Conservation (phyloP, 257 asterid species). For the Solanum chmielewskii region DNA sequence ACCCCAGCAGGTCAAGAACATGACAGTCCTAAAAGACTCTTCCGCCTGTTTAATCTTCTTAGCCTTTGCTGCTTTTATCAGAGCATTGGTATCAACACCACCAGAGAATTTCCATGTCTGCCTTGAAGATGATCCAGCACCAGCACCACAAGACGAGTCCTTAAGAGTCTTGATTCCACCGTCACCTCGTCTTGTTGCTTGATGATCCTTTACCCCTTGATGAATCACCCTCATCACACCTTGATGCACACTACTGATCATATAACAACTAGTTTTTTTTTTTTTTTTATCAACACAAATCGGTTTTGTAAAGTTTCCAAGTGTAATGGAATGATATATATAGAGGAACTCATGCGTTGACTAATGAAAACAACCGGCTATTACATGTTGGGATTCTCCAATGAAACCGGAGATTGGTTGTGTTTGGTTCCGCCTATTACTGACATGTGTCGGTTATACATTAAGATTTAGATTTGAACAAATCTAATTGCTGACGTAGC, state of each 20-base stretch:
- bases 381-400: not conserved
- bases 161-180: constrained; percentile 9
- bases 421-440: not conserved
- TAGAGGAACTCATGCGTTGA: not conserved
- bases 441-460: constrained; percentile 7
- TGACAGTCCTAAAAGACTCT: constrained; percentile 49
- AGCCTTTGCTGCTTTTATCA: not conserved
- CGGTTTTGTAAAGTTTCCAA: not conserved
- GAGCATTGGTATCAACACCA: constrained; percentile 11
- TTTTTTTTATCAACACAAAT: too few relatives aligned
- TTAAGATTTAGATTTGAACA: not conserved
- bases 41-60: constrained; percentile 32
- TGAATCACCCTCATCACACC: constrained; percentile 31
- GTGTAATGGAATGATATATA: not conserved
- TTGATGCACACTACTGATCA: constrained; percentile 15
- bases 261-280: not conserved
- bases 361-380: constrained; percentile 10
- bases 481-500: not conserved
- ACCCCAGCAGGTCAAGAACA: constrained; percentile 72
- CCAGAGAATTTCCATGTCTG: constrained; percentile 22
- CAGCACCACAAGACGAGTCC: constrained; percentile 7
- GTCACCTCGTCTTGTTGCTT: constrained; percentile 15
- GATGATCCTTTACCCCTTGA: constrained; percentile 47
- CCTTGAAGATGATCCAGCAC: constrained; percentile 5
- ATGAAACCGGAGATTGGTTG: not conserved